Percentiles rank a stretch among this genome's conserved stretches.
Evolutionary conservation across 208 protist species (phyloP).

Genomic region (Plasmodiophora brassicae): DNA sequence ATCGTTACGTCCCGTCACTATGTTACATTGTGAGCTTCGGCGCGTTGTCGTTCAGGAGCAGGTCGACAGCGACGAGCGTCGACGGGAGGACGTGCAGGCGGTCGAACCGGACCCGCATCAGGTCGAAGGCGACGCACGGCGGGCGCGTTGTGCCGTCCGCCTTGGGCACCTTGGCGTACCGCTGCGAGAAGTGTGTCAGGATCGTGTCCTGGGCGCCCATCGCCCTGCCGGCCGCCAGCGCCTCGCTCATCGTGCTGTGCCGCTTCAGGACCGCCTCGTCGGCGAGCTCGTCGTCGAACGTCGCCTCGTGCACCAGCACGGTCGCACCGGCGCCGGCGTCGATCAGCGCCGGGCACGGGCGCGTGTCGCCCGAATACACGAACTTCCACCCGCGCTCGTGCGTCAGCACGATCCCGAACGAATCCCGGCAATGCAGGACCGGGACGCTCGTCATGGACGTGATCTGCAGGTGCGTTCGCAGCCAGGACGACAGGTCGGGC

Average conservation of each 20-base stretch:
- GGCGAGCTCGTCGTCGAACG: constrained; percentile 75
- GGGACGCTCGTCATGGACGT: not conserved
- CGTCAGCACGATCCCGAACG: constrained; percentile 9
- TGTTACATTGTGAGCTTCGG: too few species aligned
- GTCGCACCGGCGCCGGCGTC: constrained; percentile 64
- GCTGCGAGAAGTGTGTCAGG: constrained; percentile 82
- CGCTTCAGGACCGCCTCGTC: constrained; percentile 72
- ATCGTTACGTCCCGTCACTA: too few species aligned
- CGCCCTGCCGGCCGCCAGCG: constrained; percentile 62
- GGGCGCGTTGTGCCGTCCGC: constrained; percentile 49
- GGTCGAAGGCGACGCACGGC: constrained; percentile 69
- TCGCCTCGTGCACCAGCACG: constrained; percentile 82
- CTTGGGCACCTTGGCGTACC: constrained; percentile 77
- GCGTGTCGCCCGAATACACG: constrained; percentile 81
- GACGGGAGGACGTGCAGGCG: not conserved
- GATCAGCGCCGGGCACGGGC: constrained; percentile 66
- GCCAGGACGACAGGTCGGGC: not conserved
- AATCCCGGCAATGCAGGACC: constrained; percentile 22
- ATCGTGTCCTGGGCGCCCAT: not conserved
- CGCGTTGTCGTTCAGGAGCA: not conserved
- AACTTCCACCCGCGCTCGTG: not conserved
- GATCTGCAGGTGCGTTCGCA: not conserved
- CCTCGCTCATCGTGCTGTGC: constrained; percentile 77
- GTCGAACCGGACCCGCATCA: constrained; percentile 70
- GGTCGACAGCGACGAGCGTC: not conserved